Percentiles rank a stretch among this genome's conserved stretches.
Evolutionary conservation across 2,329 filamentous ascomycete genomes (phyloP).

Genomic region (Penicillium hesseltinei): DNA sequence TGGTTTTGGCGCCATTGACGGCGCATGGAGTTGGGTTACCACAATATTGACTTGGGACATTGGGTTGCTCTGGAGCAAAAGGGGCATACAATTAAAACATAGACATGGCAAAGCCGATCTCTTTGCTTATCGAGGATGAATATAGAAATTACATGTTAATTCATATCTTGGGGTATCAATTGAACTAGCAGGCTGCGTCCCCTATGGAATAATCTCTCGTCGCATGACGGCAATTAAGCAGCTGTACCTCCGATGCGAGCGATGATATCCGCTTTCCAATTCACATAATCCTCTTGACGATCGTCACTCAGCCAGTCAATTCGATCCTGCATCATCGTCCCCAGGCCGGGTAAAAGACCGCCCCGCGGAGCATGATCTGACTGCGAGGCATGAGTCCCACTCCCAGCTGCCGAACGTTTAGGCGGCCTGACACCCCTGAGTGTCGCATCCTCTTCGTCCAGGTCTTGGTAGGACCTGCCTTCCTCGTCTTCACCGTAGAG

Average conservation of each 20-base stretch:
- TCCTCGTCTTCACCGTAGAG: constrained; percentile 36
- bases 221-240: constrained; percentile 10
- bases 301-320: constrained; percentile 50
- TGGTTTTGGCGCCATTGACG: background rate
- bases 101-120: background rate
- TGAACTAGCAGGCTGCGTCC: constrained; percentile 6
- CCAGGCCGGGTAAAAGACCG: constrained; percentile 46
- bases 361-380: constrained; percentile 25
- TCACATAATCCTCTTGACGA: constrained; percentile 40
- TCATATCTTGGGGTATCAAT: constrained; percentile 24
- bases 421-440: constrained; percentile 21
- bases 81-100: background rate
- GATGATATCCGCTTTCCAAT: constrained; percentile 47
- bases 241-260: constrained; percentile 32
- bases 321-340: constrained; percentile 52
- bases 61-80: constrained; percentile 1
- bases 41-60: background rate
- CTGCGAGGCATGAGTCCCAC: constrained; percentile 13
- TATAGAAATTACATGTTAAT: background rate
- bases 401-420: constrained; percentile 26
- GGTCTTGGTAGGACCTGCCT: constrained; percentile 35
- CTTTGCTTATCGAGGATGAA: background rate
- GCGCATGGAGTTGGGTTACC: constrained; percentile 3
- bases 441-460: constrained; percentile 31
- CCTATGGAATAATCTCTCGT: background rate